Percentiles rank a stretch among this genome's conserved stretches.
These are phyloP conservation scores for Populus hybrid DNA, from an alignment of 441 rosid species.

Conservation along the genomic window DNA sequence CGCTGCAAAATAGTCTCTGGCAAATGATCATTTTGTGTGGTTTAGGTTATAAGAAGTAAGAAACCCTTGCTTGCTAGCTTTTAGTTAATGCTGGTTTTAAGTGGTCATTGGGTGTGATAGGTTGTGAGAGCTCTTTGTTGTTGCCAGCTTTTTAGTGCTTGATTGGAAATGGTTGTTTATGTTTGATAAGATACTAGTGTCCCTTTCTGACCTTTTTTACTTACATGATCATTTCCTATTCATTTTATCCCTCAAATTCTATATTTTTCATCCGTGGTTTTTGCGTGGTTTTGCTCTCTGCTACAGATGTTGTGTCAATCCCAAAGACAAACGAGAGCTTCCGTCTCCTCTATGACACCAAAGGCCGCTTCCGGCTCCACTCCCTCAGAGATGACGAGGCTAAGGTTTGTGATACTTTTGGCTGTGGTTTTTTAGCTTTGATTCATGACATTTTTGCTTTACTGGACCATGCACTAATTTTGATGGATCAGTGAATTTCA, in stretches of 20 bases:
- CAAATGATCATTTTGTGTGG: not conserved
- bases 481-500: not conserved
- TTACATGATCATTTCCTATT: not conserved
- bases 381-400: conserved; percentile 73
- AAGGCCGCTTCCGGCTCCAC: conserved; percentile 30
- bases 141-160: not conserved
- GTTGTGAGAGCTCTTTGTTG: not conserved
- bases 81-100: not conserved
- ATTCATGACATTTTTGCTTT: not conserved
- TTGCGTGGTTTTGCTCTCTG: not conserved
- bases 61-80: not conserved
- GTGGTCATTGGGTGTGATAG: not conserved
- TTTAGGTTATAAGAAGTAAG: not conserved
- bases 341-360: not conserved
- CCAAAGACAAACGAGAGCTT: conserved; percentile 68
- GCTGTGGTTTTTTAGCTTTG: not conserved
- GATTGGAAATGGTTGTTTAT: not conserved
- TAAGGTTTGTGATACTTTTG: conserved; percentile 32
- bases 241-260: not conserved
- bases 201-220: not conserved
- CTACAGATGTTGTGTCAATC: conserved; percentile 63
- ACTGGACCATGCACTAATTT: not conserved
- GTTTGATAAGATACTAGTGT: not conserved
- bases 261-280: not conserved
- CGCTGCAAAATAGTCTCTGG: not conserved